These are phyloP conservation scores for Tirmania nivea DNA, from an alignment of 495 filamentous ascomycete species.

Conservation along the genomic window DNA sequence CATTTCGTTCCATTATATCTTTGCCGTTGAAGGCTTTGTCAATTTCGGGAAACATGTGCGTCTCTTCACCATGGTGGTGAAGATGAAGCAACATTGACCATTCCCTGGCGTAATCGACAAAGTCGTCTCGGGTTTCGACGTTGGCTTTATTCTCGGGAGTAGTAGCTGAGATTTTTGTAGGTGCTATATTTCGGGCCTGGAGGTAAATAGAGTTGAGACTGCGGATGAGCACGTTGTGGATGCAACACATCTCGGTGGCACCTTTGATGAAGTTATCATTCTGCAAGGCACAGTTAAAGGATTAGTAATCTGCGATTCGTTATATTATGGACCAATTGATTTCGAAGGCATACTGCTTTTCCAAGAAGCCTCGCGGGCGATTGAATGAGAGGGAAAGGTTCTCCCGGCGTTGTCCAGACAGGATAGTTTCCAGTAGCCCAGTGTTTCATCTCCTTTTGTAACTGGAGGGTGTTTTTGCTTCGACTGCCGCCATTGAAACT, in stretches of 20 bases:
- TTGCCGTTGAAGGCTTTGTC: conserved; percentile 21
- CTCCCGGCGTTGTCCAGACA: neutral
- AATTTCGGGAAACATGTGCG: conserved; percentile 24
- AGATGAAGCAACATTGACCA: conserved; percentile 21
- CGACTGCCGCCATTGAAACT: too few species aligned
- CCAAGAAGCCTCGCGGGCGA: neutral
- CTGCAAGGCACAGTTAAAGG: neutral
- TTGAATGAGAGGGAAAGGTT: neutral
- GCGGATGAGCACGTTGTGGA: conserved; percentile 30
- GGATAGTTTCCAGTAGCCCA: too few species aligned
- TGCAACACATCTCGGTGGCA: conserved; percentile 25
- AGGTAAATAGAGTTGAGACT: conserved; percentile 29
- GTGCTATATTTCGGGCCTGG: conserved; percentile 24
- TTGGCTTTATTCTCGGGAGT: conserved; percentile 1
- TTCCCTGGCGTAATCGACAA: conserved; percentile 23
- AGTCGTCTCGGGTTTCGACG: conserved; percentile 12
- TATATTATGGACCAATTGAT: too few species aligned
- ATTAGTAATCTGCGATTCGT: too few species aligned
- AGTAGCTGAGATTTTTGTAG: neutral
- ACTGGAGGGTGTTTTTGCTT: too few species aligned
- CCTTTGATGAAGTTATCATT: conserved; percentile 15
- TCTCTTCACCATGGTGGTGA: conserved; percentile 28
- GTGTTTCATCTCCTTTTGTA: too few species aligned
- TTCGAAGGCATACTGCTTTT: too few species aligned
- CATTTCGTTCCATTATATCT: conserved; percentile 26